phyloP scores from a whole-genome alignment of 75 land plant species.

The Larix kaempferi region DNA sequence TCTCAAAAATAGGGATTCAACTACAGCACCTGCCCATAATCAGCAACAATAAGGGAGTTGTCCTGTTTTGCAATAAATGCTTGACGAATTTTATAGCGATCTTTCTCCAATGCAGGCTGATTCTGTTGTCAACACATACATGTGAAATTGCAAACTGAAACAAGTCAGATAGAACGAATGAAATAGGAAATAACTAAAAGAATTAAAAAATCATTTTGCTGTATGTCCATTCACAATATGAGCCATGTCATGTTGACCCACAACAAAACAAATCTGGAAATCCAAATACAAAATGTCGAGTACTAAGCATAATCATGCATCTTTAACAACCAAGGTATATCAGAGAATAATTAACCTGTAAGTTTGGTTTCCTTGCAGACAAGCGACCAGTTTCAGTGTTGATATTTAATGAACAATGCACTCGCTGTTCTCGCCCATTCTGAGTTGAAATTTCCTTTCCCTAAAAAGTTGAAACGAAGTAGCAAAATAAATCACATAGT shows the following conservation, averaged over 20 bases:
- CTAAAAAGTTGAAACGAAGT: slow-evolving; percentile 13
- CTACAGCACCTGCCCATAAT: slow-evolving; percentile 86
- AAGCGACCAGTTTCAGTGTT: slow-evolving; percentile 99
- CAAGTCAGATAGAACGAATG: not conserved
- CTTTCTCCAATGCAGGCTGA: slow-evolving; percentile 97
- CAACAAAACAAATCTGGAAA: not conserved
- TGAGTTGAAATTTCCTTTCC: slow-evolving; percentile 68
- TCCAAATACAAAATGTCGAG: not conserved
- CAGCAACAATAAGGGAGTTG: slow-evolving; percentile 90
- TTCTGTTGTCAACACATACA: slow-evolving; percentile 48
- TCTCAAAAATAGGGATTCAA: not conserved
- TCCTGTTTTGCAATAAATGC: slow-evolving; percentile 94
- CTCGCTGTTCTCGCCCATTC: slow-evolving; percentile 95
- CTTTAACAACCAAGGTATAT: not conserved
- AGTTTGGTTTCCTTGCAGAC: slow-evolving; percentile 93
- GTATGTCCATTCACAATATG: not conserved
- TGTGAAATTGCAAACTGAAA: not conserved
- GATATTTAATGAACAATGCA: slow-evolving; percentile 96
- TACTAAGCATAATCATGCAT: not conserved
- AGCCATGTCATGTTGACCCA: not conserved
- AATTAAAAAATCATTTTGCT: not conserved
- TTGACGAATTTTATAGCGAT: slow-evolving; percentile 90
- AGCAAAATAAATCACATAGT: not conserved
- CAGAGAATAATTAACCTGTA: slow-evolving; percentile 58
- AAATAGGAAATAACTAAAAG: not conserved